These are phyloP conservation scores for Cystobasidium sp. DNA, from an alignment of 1,284 basidiomycete species.

Conservation along the genomic window DNA sequence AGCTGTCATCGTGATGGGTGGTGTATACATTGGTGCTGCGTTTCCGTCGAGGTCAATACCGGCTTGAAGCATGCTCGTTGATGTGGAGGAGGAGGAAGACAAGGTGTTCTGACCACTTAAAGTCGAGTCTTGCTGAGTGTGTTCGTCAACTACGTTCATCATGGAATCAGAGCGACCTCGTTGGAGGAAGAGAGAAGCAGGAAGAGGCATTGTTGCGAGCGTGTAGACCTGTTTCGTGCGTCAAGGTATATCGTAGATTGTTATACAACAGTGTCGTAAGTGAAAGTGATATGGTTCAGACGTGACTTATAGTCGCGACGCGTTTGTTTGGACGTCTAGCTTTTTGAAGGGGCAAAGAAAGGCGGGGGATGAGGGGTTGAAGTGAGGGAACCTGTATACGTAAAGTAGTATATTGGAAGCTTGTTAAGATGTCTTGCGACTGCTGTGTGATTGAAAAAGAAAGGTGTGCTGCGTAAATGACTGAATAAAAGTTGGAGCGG, in stretches of 20 bases:
- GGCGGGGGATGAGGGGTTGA: not conserved
- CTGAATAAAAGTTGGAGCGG: conserved; percentile 5
- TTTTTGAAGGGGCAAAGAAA: not conserved
- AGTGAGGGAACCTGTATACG: not conserved
- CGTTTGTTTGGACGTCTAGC: conserved; percentile 16
- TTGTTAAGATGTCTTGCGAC: too few species aligned
- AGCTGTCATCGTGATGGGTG: conserved; percentile 22
- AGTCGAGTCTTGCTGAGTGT: not conserved
- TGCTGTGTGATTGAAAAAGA: too few species aligned
- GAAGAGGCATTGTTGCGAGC: conserved; percentile 12
- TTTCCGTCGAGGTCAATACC: not conserved
- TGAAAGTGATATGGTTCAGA: not conserved
- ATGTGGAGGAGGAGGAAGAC: too few species aligned
- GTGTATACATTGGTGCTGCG: conserved; percentile 20
- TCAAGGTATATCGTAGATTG: not conserved
- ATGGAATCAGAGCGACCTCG: conserved; percentile 25
- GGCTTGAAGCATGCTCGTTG: not conserved
- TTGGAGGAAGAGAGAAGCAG: conserved; percentile 29
- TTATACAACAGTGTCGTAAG: not conserved
- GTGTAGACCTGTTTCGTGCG: not conserved
- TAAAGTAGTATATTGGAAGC: too few species aligned
- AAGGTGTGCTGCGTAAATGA: not conserved
- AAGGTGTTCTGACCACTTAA: too few species aligned
- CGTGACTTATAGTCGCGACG: conserved; percentile 15
- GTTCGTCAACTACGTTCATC: conserved; percentile 5